Percentiles rank a stretch among this genome's conserved stretches.
Conservation (phyloP, 805 yeast species). For the Metschnikowia bowlesiae region DNA sequence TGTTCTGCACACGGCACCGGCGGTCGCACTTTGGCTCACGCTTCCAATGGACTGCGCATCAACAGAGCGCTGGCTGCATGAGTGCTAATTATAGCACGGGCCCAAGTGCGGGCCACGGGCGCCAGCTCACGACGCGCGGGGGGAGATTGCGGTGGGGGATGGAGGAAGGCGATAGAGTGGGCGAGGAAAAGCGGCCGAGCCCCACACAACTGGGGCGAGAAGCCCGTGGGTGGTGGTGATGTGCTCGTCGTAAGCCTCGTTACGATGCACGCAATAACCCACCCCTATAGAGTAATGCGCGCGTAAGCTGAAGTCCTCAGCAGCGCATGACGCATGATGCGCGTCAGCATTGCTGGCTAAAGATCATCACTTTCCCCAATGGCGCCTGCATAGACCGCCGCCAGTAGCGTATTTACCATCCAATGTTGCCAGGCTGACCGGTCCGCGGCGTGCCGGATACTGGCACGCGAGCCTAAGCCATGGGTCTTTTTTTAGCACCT, state of each 20-base stretch:
- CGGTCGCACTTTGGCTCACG: not conserved
- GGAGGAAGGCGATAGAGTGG: no score
- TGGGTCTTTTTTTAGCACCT: no score
- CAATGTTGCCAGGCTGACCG: no score
- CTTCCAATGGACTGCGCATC: not conserved
- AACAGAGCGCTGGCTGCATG: slow-evolving; percentile 1
- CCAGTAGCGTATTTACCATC: not conserved
- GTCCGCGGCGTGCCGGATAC: no score
- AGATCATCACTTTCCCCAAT: not conserved
- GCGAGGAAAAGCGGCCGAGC: no score
- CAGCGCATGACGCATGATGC: not conserved
- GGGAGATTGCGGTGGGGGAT: no score
- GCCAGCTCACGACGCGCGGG: no score
- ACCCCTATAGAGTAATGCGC: not conserved
- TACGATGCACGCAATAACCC: not conserved
- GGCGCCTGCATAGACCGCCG: not conserved
- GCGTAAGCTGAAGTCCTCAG: not conserved
- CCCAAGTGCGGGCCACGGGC: not conserved
- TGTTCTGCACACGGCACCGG: not conserved
- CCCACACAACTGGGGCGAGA: no score
- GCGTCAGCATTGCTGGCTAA: slow-evolving; percentile 2
- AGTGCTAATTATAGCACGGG: not conserved
- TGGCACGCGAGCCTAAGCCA: not conserved
- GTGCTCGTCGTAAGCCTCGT: not conserved
- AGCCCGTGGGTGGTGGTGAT: not conserved